These are phyloP conservation scores for Rhizopus sp. DNA, from an alignment of 371 early-diverging fungal genomes.

Conservation along the genomic window DNA sequence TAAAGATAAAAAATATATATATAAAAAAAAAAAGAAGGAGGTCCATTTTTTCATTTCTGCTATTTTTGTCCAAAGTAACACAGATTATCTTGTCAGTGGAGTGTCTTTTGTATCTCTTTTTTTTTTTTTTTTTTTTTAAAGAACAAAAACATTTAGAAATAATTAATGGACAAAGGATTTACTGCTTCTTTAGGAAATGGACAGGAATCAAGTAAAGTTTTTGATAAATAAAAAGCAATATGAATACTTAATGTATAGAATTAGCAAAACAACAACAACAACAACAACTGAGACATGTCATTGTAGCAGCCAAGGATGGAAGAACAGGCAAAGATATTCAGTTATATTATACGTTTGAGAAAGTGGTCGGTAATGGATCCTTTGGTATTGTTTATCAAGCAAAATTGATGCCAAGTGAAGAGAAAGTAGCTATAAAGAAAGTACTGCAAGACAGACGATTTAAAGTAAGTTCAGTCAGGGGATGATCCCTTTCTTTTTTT, in stretches of 20 bases:
- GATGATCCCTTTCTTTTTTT: background rate
- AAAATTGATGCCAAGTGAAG: slow-evolving; percentile 71
- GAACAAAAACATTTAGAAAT: slow-evolving; percentile 12
- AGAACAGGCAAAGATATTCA: slow-evolving; percentile 80
- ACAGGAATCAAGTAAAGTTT: slow-evolving; percentile 2
- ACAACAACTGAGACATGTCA: slow-evolving; percentile 23
- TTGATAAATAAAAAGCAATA: background rate
- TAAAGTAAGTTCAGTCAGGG: slow-evolving; percentile 60
- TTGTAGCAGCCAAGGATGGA: slow-evolving; percentile 81
- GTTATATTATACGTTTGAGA: slow-evolving; percentile 87
- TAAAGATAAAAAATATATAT: too few relatives aligned
- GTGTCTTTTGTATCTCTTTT: slow-evolving; percentile 2
- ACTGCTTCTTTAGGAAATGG: too few relatives aligned
- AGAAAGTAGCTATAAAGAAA: slow-evolving; percentile 90
- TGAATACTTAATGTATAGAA: background rate
- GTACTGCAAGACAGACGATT: slow-evolving; percentile 95
- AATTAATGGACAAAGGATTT: background rate
- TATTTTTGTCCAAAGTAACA: background rate
- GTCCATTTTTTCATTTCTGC: background rate
- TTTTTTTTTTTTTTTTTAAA: too few relatives aligned
- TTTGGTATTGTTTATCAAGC: slow-evolving; percentile 98
- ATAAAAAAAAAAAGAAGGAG: background rate
- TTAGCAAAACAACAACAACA: slow-evolving; percentile 5
- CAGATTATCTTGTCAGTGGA: too few relatives aligned
- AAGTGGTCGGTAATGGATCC: slow-evolving; percentile 92